A percentile compares a stretch with the other conserved stretches of the same genome.
Evolutionary conservation across 345 rosid species (phyloP).

Genomic region (Abelmoschus esculentus): DNA sequence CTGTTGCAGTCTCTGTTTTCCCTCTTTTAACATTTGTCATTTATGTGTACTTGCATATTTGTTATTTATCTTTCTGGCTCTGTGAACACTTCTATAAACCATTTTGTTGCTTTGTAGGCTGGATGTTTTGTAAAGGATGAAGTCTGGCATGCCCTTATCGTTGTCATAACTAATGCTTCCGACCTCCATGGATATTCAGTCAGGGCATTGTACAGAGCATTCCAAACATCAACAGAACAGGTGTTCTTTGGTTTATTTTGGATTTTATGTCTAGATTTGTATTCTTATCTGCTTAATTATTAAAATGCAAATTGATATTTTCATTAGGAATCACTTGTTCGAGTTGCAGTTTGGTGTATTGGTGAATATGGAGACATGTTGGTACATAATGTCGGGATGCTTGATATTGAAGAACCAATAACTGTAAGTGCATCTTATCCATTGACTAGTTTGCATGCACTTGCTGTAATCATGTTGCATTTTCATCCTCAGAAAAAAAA

Average conservation of each 20-base stretch:
- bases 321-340: slow-evolving; percentile 82
- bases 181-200: slow-evolving; percentile 95
- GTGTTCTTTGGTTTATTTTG: slow-evolving; percentile 26
- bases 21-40: too few relatives aligned
- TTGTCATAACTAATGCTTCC: slow-evolving; percentile 88
- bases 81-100: slow-evolving; percentile 1
- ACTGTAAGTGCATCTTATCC: slow-evolving; percentile 50
- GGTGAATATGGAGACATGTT: slow-evolving; percentile 98
- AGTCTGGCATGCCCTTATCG: slow-evolving; percentile 93
- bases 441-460: slow-evolving; percentile 11
- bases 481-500: neutral
- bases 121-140: slow-evolving; percentile 98
- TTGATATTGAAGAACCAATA: slow-evolving; percentile 76
- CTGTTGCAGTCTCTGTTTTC: neutral
- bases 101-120: slow-evolving; percentile 62
- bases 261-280: slow-evolving; percentile 11
- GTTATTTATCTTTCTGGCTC: neutral
- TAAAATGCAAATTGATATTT: slow-evolving; percentile 20
- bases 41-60: neutral
- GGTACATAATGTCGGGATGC: slow-evolving; percentile 84
- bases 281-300: slow-evolving; percentile 21
- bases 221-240: slow-evolving; percentile 76
- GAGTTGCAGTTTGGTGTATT: slow-evolving; percentile 96
- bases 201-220: slow-evolving; percentile 76
- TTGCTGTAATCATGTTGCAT: slow-evolving; percentile 5